Percentiles rank a stretch among this genome's conserved stretches.
These are phyloP conservation scores for Skeletonema menzelii DNA, from an alignment of 108 stramenopile species.

Conservation along the genomic window DNA sequence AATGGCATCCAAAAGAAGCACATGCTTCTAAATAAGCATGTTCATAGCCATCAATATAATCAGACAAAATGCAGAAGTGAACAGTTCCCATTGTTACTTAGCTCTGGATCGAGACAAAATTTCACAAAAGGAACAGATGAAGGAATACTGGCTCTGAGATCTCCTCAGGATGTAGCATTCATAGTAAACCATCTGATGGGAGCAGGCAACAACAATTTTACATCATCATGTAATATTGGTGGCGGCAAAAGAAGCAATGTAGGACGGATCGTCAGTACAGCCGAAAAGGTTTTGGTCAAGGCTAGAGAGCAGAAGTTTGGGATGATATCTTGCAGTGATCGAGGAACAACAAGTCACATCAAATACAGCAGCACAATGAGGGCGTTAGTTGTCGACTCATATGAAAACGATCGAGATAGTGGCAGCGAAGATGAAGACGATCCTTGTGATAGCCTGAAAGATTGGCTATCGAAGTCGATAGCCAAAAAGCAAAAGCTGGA, in stretches of 20 bases:
- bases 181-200: slow-evolving; percentile 28
- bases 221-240: slow-evolving; percentile 1
- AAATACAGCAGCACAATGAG: not conserved
- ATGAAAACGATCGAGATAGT: not conserved
- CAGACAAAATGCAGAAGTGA: slow-evolving; percentile 15
- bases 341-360: slow-evolving; percentile 4
- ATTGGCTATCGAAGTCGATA: slow-evolving; percentile 39
- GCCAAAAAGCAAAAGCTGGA: not conserved
- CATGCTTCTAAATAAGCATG: slow-evolving; percentile 19
- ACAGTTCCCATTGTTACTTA: slow-evolving; percentile 50
- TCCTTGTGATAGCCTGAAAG: slow-evolving; percentile 12
- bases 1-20: slow-evolving; percentile 47
- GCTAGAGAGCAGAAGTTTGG: slow-evolving; percentile 23
- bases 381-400: slow-evolving; percentile 7
- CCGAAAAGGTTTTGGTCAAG: slow-evolving; percentile 31
- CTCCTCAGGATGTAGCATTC: slow-evolving; percentile 62
- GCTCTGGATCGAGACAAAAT: slow-evolving; percentile 68
- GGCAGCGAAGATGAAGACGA: slow-evolving; percentile 14
- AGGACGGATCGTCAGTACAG: slow-evolving; percentile 23
- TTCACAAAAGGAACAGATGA: slow-evolving; percentile 50
- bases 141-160: slow-evolving; percentile 59
- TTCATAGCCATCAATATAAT: not conserved
- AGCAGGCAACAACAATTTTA: slow-evolving; percentile 15
- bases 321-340: slow-evolving; percentile 3
- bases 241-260: slow-evolving; percentile 22